Percentiles rank a stretch among this genome's conserved stretches.
phyloP scores from a whole-genome alignment of 768 basidiomycete species.

The Amanita inopinata region DNA sequence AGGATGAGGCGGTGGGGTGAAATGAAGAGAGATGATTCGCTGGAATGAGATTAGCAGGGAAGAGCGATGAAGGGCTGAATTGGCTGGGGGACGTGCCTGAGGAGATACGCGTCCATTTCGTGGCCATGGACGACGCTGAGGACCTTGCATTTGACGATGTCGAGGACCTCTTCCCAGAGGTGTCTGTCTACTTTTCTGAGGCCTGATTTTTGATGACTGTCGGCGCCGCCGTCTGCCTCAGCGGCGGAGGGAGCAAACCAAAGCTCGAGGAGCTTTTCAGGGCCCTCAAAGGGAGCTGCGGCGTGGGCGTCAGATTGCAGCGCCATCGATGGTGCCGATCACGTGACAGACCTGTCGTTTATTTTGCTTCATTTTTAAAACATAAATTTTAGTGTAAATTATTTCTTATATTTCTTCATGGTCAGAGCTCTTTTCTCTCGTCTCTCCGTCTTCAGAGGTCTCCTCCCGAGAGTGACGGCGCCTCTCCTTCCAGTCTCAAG shows the following conservation, averaged over 20 bases:
- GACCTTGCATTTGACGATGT: conserved; percentile 93
- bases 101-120: conserved; percentile 91
- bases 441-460: background rate
- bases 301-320: conserved; percentile 21
- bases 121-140: conserved; percentile 80
- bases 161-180: conserved; percentile 96
- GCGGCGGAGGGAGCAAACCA: conserved; percentile 87
- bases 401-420: background rate
- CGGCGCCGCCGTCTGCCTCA: conserved; percentile 38
- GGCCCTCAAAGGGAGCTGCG: conserved; percentile 75
- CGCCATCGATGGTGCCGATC: too few relatives aligned
- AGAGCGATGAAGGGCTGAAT: conserved; percentile 6
- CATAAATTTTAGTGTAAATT: too few relatives aligned
- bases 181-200: conserved; percentile 65
- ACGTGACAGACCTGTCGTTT: too few relatives aligned
- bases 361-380: too few relatives aligned
- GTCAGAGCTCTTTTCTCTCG: conserved; percentile 3
- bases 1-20: conserved; percentile 93
- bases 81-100: conserved; percentile 66
- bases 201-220: conserved; percentile 44
- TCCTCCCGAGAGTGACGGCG: background rate
- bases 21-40: conserved; percentile 96
- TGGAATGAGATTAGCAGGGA: conserved; percentile 24
- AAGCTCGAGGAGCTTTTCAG: conserved; percentile 92
- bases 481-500: conserved; percentile 26